Base-by-base conservation (phyloP, 1,284 basidiomycete species). In the Tetrapyrgos nigripes region DNA sequence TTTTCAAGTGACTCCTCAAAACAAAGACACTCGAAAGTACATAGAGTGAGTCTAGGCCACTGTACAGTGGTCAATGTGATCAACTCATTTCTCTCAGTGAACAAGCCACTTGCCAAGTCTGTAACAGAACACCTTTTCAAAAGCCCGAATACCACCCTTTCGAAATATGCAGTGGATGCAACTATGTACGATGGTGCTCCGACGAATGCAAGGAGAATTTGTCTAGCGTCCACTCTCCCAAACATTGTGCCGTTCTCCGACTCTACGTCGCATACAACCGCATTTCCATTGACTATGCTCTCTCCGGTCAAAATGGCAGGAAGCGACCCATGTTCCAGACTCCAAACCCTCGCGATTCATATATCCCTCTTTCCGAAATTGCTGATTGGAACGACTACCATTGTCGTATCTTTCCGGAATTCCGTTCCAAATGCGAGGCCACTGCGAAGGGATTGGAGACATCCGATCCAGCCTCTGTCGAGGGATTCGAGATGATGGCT, bases 371-470 rank as follows among this genome's bases (percentile, higher is more conserved):
- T 3, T 60, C 63, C 13, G 51, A 19, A 13, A 44, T 62, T 2
- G 50, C 9, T 24, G 61, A 55, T 31, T 64, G 63, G 63, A 28
- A 28, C n/a, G 48, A 58, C 28, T 64, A 59, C 35, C 45, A 55
- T 45, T 1, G 33, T 17, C 49, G 28, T 1, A 29, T 55, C 35
- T 50, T 53, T 40, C 56, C 57, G 1, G 23, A 55, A 3, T 55
- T 61, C 33, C 3, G 19, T n/a, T 4, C 8, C 13, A 23, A 2
- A 3, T 48, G 21, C n/a, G 11, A 40, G 2, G 33, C 17, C 9
- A 19, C 52, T n/a, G 60, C 47, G 4, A 14, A 17, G 2, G 40
- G 51, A 35, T 58, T 57, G n/a, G 2, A 50, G 17, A 6, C 44
- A 10, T 10, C 31, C 14, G 8, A 33, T 33, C 31, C 31, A 8